Conservation (phyloP, 2,329 filamentous ascomycete species). For the Aspergillus fumigatiaffinis region DNA sequence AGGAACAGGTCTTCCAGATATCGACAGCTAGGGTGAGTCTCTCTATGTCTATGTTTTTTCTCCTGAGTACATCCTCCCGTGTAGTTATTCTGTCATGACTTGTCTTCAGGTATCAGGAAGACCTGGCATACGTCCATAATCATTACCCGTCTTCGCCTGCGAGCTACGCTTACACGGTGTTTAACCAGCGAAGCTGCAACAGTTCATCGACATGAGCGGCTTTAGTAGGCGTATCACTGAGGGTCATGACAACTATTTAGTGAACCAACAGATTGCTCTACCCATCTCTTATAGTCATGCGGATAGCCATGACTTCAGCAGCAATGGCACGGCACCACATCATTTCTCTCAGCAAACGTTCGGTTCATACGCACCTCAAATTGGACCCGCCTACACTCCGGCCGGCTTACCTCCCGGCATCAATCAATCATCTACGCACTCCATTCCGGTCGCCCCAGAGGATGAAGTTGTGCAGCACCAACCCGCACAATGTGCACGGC, state of each 20-base stretch:
- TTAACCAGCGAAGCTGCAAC: not conserved
- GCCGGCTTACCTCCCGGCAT: conserved; percentile 25
- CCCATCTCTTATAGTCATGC: conserved; percentile 29
- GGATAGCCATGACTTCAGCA: conserved; percentile 28
- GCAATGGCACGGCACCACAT: conserved; percentile 28
- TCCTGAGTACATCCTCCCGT: not conserved
- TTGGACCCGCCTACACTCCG: conserved; percentile 34
- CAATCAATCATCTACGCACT: conserved; percentile 30
- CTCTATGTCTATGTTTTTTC: not conserved
- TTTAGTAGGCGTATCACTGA: conserved; percentile 38
- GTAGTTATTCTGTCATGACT: not conserved
- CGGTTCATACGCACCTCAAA: conserved; percentile 35
- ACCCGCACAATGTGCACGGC: conserved; percentile 28
- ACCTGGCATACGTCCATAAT: not conserved
- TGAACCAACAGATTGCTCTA: conserved; percentile 31
- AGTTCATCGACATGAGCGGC: conserved; percentile 31
- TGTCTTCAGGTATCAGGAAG: not conserved
- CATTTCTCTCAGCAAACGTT: conserved; percentile 32
- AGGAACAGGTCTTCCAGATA: not conserved
- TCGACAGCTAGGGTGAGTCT: not conserved
- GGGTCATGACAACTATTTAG: conserved; percentile 31
- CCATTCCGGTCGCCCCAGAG: conserved; percentile 31
- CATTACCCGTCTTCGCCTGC: not conserved
- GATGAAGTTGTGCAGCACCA: conserved; percentile 32
- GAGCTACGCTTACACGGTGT: not conserved